phyloP scores from a whole-genome alignment of 129 eudicot species.

The Smallanthus sonchifolius region DNA sequence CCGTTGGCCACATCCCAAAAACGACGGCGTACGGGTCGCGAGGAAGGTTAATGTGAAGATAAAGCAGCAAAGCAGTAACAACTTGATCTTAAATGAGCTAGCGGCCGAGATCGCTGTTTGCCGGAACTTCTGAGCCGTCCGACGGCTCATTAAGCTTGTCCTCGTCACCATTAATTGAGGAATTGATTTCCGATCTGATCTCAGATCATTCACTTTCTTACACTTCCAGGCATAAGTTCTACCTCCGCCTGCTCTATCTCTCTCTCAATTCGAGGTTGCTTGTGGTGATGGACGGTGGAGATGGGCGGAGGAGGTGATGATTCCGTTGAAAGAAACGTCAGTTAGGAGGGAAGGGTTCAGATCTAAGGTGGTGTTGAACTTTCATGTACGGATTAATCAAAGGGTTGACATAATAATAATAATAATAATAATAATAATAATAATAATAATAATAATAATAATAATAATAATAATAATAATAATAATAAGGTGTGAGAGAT shows the following conservation, averaged over 20 bases:
- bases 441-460: no score
- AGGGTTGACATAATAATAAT: no score
- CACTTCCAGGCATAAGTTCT: neutral
- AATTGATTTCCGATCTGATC: neutral
- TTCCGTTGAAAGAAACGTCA: slow-evolving; percentile 11
- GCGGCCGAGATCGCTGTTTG: slow-evolving; percentile 47
- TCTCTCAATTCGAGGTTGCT: neutral
- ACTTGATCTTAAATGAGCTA: slow-evolving; percentile 60
- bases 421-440: no score
- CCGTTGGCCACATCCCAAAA: slow-evolving; percentile 46
- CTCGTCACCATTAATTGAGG: slow-evolving; percentile 34
- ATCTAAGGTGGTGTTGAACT: no score
- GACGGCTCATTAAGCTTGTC: slow-evolving; percentile 55
- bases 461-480: no score
- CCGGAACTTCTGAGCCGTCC: slow-evolving; percentile 53
- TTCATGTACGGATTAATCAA: no score
- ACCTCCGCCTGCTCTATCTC: no score
- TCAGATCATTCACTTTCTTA: slow-evolving; percentile 4
- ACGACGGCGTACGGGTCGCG: slow-evolving; percentile 46
- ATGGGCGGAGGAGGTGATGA: slow-evolving; percentile 11
- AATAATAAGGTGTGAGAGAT: no score
- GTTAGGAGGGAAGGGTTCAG: no score
- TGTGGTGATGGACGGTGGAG: neutral
- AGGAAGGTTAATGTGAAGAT: slow-evolving; percentile 45
- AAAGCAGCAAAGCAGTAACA: slow-evolving; percentile 49